A percentile compares a stretch with the other conserved stretches of the same genome.
These are phyloP conservation scores for Thermothielavioides terrestris DNA, from an alignment of 495 filamentous ascomycete species.

Conservation along the genomic window DNA sequence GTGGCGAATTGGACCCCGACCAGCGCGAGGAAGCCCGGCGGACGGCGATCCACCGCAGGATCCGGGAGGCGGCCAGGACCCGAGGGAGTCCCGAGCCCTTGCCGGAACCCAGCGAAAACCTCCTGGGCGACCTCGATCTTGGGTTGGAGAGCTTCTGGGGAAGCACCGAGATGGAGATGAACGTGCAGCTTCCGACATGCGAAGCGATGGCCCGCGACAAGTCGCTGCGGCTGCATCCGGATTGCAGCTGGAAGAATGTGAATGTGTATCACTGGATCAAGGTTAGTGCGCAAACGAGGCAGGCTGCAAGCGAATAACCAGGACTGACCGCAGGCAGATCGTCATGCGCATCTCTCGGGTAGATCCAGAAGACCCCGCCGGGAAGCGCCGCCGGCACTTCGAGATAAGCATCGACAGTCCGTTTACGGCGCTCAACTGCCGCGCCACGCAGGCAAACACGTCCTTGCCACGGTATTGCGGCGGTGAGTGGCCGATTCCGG, in stretches of 20 bases:
- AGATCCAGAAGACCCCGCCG: slow-evolving; percentile 66
- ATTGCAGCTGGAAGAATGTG: slow-evolving; percentile 93
- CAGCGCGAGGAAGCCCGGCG: slow-evolving; percentile 36
- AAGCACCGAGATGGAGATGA: slow-evolving; percentile 96
- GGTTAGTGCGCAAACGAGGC: slow-evolving; percentile 43
- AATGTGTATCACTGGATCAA: slow-evolving; percentile 99
- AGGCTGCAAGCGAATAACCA: not conserved
- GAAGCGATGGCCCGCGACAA: slow-evolving; percentile 79
- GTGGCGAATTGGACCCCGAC: slow-evolving; percentile 56
- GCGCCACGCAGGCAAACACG: slow-evolving; percentile 84
- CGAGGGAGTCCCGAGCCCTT: slow-evolving; percentile 30
- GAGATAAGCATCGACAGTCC: slow-evolving; percentile 99
- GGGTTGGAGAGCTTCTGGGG: slow-evolving; percentile 59
- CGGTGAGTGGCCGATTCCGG: slow-evolving; percentile 42
- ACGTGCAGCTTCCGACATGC: slow-evolving; percentile 87
- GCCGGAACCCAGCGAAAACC: slow-evolving; percentile 50
- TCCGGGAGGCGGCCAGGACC: slow-evolving; percentile 27
- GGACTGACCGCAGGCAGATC: slow-evolving; percentile 50
- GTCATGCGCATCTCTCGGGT: slow-evolving; percentile 90
- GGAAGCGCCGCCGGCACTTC: slow-evolving; percentile 81
- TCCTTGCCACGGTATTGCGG: slow-evolving; percentile 76
- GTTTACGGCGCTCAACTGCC: slow-evolving; percentile 91
- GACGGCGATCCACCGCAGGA: slow-evolving; percentile 31
- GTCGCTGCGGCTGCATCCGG: slow-evolving; percentile 68
- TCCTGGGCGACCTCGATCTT: slow-evolving; percentile 71